phyloP scores from a whole-genome alignment of 1,139 yeast species.

The Yamadazyma kanchanaburiensis region DNA sequence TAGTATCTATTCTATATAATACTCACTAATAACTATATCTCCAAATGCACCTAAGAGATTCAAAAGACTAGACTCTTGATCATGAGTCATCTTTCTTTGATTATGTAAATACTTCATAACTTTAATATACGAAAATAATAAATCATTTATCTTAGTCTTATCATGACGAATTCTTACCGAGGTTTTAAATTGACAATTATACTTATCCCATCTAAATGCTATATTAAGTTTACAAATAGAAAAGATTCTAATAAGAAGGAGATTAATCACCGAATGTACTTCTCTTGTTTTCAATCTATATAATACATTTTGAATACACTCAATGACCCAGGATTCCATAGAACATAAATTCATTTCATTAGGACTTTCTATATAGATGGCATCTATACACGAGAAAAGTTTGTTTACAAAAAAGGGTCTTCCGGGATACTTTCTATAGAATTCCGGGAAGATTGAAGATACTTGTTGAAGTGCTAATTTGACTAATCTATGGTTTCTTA shows the following conservation, averaged over 20 bases:
- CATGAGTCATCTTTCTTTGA: not conserved
- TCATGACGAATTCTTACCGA: too few species aligned
- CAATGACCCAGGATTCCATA: too few species aligned
- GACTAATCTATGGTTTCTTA: not conserved
- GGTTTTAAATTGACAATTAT: too few species aligned
- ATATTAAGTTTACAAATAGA: too few species aligned
- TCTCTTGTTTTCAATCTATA: too few species aligned
- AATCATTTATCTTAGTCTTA: not conserved
- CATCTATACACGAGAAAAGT: not conserved
- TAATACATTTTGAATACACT: too few species aligned
- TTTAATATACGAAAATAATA: conserved; percentile 2
- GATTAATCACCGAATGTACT: too few species aligned
- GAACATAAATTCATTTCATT: too few species aligned
- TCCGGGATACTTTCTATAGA: too few species aligned
- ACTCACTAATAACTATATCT: not conserved
- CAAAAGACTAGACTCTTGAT: conserved; percentile 1
- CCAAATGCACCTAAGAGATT: not conserved
- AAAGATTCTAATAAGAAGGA: too few species aligned
- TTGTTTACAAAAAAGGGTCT: not conserved
- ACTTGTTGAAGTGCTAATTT: not conserved
- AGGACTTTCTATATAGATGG: too few species aligned
- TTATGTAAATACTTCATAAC: conserved; percentile 3
- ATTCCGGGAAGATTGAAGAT: not conserved
- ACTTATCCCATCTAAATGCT: too few species aligned
- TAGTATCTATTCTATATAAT: not conserved